A percentile compares a stretch with the other conserved stretches of the same genome.
Evolutionary conservation across 257 asterid genomes (phyloP).

Genomic region (Eustoma russellianum): DNA sequence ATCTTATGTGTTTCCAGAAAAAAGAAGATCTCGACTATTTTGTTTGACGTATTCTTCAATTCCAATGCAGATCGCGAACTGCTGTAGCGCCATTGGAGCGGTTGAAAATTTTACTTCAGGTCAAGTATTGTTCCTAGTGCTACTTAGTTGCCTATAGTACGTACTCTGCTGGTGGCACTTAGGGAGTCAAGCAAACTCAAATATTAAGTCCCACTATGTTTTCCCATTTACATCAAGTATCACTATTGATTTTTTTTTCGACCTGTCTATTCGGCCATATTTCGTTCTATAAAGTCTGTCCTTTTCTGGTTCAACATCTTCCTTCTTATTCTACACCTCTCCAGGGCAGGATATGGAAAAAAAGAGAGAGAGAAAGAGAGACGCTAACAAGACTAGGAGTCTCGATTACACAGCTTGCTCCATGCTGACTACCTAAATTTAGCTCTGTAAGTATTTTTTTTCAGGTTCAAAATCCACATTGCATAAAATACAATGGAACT

Average conservation of each 20-base stretch:
- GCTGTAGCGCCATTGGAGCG: slow-evolving; percentile 99
- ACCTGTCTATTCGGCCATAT: too few relatives aligned
- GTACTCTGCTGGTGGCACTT: neutral
- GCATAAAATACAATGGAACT: slow-evolving; percentile 70
- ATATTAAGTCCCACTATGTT: neutral
- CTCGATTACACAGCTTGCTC: too few relatives aligned
- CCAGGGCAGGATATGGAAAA: too few relatives aligned
- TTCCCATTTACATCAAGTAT: neutral
- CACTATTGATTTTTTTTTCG: too few relatives aligned
- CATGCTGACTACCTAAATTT: too few relatives aligned
- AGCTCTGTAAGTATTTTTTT: neutral
- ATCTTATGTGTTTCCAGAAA: too few relatives aligned
- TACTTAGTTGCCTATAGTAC: neutral
- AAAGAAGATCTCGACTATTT: neutral
- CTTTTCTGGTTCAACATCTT: too few relatives aligned
- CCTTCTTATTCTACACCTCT: too few relatives aligned
- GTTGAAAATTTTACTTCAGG: slow-evolving; percentile 91
- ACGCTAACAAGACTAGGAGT: too few relatives aligned
- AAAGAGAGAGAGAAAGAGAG: too few relatives aligned
- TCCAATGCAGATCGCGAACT: slow-evolving; percentile 75
- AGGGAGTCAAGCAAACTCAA: neutral
- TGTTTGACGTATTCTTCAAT: neutral
- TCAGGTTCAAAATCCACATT: slow-evolving; percentile 94
- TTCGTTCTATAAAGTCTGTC: too few relatives aligned
- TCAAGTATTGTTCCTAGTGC: slow-evolving; percentile 13